Conservation (phyloP, 208 protist species). For the Wallacemonas sp. region DNA sequence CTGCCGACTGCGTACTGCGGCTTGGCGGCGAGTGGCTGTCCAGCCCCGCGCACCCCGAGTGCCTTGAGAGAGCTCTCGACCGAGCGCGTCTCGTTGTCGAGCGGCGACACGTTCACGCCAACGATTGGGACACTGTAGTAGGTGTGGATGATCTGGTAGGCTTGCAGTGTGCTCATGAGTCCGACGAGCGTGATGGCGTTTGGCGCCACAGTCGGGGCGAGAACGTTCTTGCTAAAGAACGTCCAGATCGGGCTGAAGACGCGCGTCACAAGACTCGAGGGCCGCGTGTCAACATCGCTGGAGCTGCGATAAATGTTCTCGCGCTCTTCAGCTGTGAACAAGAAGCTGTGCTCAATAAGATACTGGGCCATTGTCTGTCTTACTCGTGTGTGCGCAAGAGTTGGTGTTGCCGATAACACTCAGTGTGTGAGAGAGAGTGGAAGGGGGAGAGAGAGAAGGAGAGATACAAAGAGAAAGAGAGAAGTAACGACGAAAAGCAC, state of each 20-base stretch:
- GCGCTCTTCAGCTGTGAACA: slow-evolving; percentile 74
- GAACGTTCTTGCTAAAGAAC: slow-evolving; percentile 45
- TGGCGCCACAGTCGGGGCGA: slow-evolving; percentile 87
- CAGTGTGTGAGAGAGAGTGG: too few species aligned
- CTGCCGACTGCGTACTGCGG: slow-evolving; percentile 18
- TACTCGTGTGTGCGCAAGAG: background rate
- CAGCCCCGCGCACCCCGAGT: slow-evolving; percentile 44
- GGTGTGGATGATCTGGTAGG: slow-evolving; percentile 80
- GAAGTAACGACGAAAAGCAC: slow-evolving; percentile 25
- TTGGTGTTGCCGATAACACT: too few species aligned
- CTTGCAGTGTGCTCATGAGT: slow-evolving; percentile 79
- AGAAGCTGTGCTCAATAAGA: slow-evolving; percentile 76
- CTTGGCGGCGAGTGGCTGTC: slow-evolving; percentile 29
- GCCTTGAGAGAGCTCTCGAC: slow-evolving; percentile 40
- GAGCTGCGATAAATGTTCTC: slow-evolving; percentile 65
- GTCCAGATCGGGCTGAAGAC: slow-evolving; percentile 67
- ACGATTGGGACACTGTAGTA: slow-evolving; percentile 41
- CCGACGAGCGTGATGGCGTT: slow-evolving; percentile 90
- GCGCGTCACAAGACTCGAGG: slow-evolving; percentile 77
- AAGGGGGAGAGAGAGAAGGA: slow-evolving; percentile 16
- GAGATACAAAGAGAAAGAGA: background rate
- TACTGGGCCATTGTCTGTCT: slow-evolving; percentile 37
- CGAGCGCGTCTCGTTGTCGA: slow-evolving; percentile 7
- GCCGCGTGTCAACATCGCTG: slow-evolving; percentile 72
- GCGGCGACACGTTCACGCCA: slow-evolving; percentile 7